Percentiles rank a stretch among this genome's conserved stretches.
Evolutionary conservation across 768 basidiomycete species (phyloP).

Genomic region (Naganishia onofrii): DNA sequence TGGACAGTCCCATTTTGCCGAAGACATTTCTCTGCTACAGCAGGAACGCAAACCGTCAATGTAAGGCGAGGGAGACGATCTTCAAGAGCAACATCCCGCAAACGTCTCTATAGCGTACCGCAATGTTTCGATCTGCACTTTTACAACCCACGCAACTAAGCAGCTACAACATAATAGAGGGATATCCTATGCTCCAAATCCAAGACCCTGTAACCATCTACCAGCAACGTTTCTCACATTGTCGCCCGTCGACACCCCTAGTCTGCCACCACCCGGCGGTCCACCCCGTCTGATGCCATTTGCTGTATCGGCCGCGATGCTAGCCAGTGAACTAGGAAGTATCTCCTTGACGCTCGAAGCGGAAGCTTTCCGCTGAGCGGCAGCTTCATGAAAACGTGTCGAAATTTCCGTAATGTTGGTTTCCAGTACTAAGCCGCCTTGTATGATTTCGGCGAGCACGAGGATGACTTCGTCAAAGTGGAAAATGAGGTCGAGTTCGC

Average conservation of each 20-base stretch:
- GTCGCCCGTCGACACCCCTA: constrained; percentile 22
- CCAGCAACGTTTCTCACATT: constrained; percentile 28
- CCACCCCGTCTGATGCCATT: constrained; percentile 10
- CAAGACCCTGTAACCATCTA: constrained; percentile 29
- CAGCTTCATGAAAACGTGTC: constrained; percentile 38
- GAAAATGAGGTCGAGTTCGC: constrained; percentile 95
- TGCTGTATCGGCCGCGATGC: constrained; percentile 31
- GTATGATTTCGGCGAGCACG: constrained; percentile 91
- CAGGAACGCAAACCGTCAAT: too few species aligned
- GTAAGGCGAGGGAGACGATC: too few species aligned
- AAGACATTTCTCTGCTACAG: too few species aligned
- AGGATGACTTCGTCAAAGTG: constrained; percentile 98
- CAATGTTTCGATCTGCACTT: too few species aligned
- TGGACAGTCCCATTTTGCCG: too few species aligned
- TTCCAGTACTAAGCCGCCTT: constrained; percentile 92
- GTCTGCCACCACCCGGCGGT: constrained; percentile 22
- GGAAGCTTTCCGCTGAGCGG: constrained; percentile 32
- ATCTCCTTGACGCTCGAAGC: constrained; percentile 17
- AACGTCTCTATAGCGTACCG: too few species aligned
- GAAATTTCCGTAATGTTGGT: constrained; percentile 58
- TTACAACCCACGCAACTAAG: too few species aligned
- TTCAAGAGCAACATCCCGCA: too few species aligned
- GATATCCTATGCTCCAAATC: constrained; percentile 19
- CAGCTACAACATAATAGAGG: too few species aligned
- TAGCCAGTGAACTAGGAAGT: constrained; percentile 35